A percentile compares a stretch with the other conserved stretches of the same genome.
phyloP scores from a whole-genome alignment of 495 filamentous ascomycete genomes.

The Ascobolus immersus region DNA sequence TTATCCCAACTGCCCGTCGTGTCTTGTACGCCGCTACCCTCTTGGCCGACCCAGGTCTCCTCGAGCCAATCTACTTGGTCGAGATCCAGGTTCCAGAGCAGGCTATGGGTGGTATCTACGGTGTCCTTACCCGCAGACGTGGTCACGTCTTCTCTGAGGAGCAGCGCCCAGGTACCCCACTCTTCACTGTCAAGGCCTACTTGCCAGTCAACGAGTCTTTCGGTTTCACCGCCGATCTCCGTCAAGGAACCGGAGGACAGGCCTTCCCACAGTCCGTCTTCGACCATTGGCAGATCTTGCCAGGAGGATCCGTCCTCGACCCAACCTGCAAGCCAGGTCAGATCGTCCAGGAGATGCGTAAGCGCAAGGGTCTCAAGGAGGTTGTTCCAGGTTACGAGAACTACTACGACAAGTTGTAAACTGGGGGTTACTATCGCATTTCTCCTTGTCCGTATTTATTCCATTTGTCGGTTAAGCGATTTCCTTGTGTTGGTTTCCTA shows the following conservation, averaged over 20 bases:
- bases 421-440: too few species aligned
- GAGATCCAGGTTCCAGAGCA: constrained; percentile 97
- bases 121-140: constrained; percentile 90
- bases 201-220: constrained; percentile 99
- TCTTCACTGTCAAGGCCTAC: constrained; percentile 99
- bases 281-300: constrained; percentile 89
- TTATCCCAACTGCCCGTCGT: constrained; percentile 96
- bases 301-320: constrained; percentile 85
- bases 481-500: too few species aligned
- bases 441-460: too few species aligned
- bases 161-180: constrained; percentile 92
- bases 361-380: constrained; percentile 98
- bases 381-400: constrained; percentile 72
- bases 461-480: too few species aligned
- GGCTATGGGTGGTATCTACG: constrained; percentile 99
- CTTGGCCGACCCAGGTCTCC: constrained; percentile 67
- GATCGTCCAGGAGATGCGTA: constrained; percentile 70
- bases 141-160: constrained; percentile 98
- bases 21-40: constrained; percentile 82
- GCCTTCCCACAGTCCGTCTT: constrained; percentile 98
- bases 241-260: constrained; percentile 75
- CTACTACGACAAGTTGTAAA: constrained; percentile 99
- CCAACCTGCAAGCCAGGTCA: constrained; percentile 58
- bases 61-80: constrained; percentile 95
- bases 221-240: constrained; percentile 96